Percentiles rank a stretch among this genome's conserved stretches.
Evolutionary conservation across 768 basidiomycete species (phyloP).

Genomic region (Suillus plorans): DNA sequence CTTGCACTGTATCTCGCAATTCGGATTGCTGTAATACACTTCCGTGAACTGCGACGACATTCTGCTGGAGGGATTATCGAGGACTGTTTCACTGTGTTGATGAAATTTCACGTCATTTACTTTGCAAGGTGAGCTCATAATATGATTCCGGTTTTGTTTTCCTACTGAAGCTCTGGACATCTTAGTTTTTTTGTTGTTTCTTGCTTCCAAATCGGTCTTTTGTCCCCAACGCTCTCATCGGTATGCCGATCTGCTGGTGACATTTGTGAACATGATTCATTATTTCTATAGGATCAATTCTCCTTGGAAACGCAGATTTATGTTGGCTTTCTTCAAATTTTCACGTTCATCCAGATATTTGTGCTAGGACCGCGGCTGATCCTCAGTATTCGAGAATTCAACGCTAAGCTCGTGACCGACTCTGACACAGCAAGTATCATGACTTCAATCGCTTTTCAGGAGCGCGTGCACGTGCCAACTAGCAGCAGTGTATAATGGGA

Average conservation of each 20-base stretch:
- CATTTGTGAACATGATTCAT: background rate
- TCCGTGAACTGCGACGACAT: background rate
- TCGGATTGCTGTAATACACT: background rate
- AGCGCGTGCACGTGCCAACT: background rate
- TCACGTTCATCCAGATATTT: background rate
- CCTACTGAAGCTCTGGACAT: background rate
- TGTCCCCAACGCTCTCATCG: background rate
- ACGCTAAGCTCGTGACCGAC: background rate
- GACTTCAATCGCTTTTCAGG: background rate
- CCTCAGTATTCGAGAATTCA: background rate
- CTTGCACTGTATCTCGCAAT: background rate
- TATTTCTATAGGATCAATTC: background rate
- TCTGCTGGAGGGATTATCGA: background rate
- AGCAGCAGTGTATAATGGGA: background rate
- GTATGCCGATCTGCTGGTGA: background rate
- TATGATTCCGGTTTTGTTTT: background rate
- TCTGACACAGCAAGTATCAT: background rate
- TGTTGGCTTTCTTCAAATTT: background rate
- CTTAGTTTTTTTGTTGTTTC: background rate
- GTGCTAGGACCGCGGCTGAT: background rate
- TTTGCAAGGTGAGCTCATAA: background rate
- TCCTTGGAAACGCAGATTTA: background rate
- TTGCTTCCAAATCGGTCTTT: background rate
- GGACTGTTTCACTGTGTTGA: background rate
- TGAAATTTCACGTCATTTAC: background rate